phyloP scores from a whole-genome alignment of 2,329 filamentous ascomycete genomes.

The Pleomassaria siparia region DNA sequence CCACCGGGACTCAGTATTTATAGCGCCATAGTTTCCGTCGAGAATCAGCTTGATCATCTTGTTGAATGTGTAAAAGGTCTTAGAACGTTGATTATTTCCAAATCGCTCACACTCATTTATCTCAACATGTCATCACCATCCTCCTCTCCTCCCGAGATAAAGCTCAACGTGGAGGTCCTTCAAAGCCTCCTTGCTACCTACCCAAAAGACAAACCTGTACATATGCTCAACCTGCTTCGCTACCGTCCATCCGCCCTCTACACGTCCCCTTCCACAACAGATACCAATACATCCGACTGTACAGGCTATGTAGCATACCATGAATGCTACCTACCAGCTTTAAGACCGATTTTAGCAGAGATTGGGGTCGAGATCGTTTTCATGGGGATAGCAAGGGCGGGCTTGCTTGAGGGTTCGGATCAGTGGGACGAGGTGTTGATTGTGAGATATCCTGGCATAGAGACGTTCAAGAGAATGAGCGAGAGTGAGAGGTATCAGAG shows the following conservation, averaged over 20 bases:
- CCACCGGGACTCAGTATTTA: not conserved
- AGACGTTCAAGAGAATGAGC: not conserved
- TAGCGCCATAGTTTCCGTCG: no score
- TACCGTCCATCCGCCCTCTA: not conserved
- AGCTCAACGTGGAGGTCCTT: not conserved
- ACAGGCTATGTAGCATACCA: not conserved
- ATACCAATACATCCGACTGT: not conserved
- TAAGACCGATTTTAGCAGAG: not conserved
- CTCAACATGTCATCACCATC: not conserved
- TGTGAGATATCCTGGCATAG: slow-evolving; percentile 1
- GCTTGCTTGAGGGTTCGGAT: not conserved
- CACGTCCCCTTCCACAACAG: not conserved
- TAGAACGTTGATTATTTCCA: no score
- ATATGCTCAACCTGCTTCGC: not conserved
- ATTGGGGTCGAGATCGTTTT: not conserved
- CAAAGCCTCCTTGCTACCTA: not conserved
- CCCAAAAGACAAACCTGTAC: not conserved
- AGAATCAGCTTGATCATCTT: no score
- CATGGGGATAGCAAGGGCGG: not conserved
- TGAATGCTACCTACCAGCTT: not conserved
- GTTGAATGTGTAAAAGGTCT: no score
- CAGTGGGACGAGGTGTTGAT: not conserved
- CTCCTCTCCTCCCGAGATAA: not conserved
- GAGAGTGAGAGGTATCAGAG: not conserved
- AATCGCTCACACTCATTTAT: not conserved